Evolutionary conservation across 176 grass and related monocot species (phyloP).

Genomic region (Cenchrus purpureus): DNA sequence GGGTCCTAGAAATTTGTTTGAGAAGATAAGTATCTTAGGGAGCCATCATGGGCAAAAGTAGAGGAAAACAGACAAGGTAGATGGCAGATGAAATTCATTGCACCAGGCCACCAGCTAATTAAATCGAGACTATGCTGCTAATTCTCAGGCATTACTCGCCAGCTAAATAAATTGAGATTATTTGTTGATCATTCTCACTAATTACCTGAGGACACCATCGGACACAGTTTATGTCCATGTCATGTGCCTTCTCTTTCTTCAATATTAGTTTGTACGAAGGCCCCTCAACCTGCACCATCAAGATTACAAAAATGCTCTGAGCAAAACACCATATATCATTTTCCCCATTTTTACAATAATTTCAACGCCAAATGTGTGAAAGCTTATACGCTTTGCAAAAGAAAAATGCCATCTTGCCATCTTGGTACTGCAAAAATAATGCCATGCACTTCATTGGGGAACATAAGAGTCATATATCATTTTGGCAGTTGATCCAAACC

Average conservation of each 20-base stretch:
- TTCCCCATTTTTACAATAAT: background rate
- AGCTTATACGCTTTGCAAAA: background rate
- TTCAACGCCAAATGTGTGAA: background rate
- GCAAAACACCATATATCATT: background rate
- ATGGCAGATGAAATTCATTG: background rate
- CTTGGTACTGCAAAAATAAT: background rate
- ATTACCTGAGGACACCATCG: slow-evolving; percentile 91
- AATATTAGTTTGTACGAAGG: slow-evolving; percentile 70
- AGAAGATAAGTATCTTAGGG: slow-evolving; percentile 25
- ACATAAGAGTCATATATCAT: slow-evolving; percentile 8
- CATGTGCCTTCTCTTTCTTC: slow-evolving; percentile 96
- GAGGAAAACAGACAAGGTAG: background rate
- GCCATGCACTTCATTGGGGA: background rate
- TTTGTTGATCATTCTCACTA: slow-evolving; percentile 11
- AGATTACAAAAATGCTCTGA: slow-evolving; percentile 16
- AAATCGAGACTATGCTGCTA: background rate
- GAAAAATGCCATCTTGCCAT: background rate
- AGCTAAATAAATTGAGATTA: background rate
- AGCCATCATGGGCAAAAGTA: slow-evolving; percentile 11
- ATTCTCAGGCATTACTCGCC: slow-evolving; percentile 36
- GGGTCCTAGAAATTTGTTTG: slow-evolving; percentile 59
- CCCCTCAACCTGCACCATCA: slow-evolving; percentile 66
- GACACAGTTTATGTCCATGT: slow-evolving; percentile 95
- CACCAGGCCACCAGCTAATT: background rate
- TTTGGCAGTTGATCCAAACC: background rate